Percentiles rank a stretch among this genome's conserved stretches.
phyloP scores from a whole-genome alignment of 75 land plant genomes.

The Larix kaempferi region DNA sequence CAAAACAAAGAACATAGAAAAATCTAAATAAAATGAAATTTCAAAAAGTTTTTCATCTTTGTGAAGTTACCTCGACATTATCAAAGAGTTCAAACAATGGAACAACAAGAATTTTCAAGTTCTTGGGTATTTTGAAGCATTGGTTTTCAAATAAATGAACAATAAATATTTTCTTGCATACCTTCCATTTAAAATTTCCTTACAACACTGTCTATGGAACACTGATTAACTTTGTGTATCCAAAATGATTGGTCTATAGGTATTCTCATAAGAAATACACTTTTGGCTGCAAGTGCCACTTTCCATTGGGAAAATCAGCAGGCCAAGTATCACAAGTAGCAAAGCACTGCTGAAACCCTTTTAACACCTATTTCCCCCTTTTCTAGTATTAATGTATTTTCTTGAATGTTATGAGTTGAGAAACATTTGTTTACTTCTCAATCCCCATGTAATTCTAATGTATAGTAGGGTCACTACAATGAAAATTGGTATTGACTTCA shows the following conservation, averaged over 20 bases:
- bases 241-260: not conserved
- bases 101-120: slow-evolving; percentile 89
- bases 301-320: slow-evolving; percentile 4
- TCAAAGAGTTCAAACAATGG: slow-evolving; percentile 97
- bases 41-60: not conserved
- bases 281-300: slow-evolving; percentile 5
- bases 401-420: not conserved
- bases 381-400: not conserved
- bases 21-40: not conserved
- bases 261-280: not conserved
- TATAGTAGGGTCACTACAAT: not conserved
- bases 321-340: not conserved
- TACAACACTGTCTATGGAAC: slow-evolving; percentile 4
- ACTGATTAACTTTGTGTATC: not conserved
- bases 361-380: not conserved
- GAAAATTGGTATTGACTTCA: not conserved
- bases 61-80: slow-evolving; percentile 80
- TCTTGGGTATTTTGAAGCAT: slow-evolving; percentile 93
- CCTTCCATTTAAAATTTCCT: slow-evolving; percentile 48
- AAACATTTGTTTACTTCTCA: not conserved
- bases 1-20: not conserved
- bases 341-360: not conserved
- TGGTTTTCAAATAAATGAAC: slow-evolving; percentile 88
- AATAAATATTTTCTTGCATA: slow-evolving; percentile 90
- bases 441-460: not conserved